Evolutionary conservation across 768 basidiomycete species (phyloP).

Genomic region (Xerocomellus dryophilus): DNA sequence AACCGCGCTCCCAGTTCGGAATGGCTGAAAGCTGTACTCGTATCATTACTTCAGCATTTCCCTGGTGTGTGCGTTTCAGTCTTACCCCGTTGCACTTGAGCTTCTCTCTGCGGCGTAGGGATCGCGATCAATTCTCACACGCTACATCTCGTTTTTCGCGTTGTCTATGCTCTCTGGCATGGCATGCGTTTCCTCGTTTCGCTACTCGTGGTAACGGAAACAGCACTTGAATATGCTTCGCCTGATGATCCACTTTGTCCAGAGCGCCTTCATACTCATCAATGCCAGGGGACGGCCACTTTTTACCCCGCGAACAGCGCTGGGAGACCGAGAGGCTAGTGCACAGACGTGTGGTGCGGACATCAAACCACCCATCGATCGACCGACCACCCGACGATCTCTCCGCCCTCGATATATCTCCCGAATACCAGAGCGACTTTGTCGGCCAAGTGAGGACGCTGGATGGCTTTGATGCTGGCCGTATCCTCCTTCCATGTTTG

Average conservation of each 20-base stretch:
- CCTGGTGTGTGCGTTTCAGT: slow-evolving; percentile 24
- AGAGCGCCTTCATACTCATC: slow-evolving; percentile 39
- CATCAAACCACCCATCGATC: slow-evolving; percentile 4
- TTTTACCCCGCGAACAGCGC: background rate
- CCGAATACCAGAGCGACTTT: slow-evolving; percentile 49
- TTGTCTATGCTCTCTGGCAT: slow-evolving; percentile 31
- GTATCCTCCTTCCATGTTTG: background rate
- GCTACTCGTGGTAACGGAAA: slow-evolving; percentile 39
- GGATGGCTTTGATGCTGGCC: slow-evolving; percentile 14
- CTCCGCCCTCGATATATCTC: slow-evolving; percentile 34
- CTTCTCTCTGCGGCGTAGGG: slow-evolving; percentile 10
- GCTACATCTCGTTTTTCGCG: slow-evolving; percentile 24
- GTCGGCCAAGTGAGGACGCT: slow-evolving; percentile 21
- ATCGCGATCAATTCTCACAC: slow-evolving; percentile 25
- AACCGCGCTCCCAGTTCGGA: slow-evolving; percentile 13
- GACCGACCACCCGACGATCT: slow-evolving; percentile 2
- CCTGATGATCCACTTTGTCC: slow-evolving; percentile 8
- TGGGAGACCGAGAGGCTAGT: background rate
- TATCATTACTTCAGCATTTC: slow-evolving; percentile 13
- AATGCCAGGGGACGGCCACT: slow-evolving; percentile 25
- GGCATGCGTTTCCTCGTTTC: slow-evolving; percentile 36
- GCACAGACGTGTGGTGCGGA: background rate
- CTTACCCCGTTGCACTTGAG: background rate
- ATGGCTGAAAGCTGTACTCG: slow-evolving; percentile 21
- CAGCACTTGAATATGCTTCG: background rate